These are phyloP conservation scores for Elymus sibiricus DNA, from an alignment of 176 grass and related monocot species.

Conservation along the genomic window DNA sequence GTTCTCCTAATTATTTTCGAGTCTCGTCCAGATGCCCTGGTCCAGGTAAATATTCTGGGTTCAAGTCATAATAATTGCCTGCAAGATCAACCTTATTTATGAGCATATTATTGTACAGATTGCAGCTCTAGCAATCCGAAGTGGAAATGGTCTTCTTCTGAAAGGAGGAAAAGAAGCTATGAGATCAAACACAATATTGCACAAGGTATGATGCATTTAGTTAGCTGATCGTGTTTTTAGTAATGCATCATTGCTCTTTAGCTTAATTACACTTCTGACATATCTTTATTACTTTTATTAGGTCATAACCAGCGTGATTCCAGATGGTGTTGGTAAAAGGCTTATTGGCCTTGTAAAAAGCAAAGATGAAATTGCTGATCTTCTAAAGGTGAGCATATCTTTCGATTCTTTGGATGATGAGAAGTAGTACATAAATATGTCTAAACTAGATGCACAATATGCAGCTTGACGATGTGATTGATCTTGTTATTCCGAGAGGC, in stretches of 20 bases:
- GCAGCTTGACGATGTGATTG: conserved; percentile 99
- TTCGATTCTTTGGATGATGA: conserved; percentile 11
- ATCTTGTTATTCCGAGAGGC: conserved; percentile 98
- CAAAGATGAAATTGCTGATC: conserved; percentile 90
- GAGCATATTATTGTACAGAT: conserved; percentile 45
- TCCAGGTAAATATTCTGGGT: conserved; percentile 58
- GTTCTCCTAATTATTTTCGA: conserved; percentile 97
- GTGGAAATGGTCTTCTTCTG: conserved; percentile 95
- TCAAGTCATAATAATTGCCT: neutral
- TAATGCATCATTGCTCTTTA: neutral
- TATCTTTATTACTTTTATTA: conserved; percentile 28
- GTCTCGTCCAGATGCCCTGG: conserved; percentile 91
- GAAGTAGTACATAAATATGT: neutral
- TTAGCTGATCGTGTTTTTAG: neutral
- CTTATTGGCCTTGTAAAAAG: conserved; percentile 91
- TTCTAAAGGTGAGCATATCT: conserved; percentile 61
- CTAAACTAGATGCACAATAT: conserved; percentile 21
- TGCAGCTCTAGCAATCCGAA: conserved; percentile 84
- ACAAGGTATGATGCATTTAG: conserved; percentile 56
- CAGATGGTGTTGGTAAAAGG: conserved; percentile 72
- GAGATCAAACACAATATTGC: conserved; percentile 90
- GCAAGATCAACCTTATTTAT: conserved; percentile 21
- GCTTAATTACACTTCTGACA: neutral
- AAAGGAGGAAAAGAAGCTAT: conserved; percentile 99
- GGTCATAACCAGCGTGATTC: conserved; percentile 82